These are phyloP conservation scores for Torulaspora maleeae DNA, from an alignment of 805 yeast species.

Conservation along the genomic window DNA sequence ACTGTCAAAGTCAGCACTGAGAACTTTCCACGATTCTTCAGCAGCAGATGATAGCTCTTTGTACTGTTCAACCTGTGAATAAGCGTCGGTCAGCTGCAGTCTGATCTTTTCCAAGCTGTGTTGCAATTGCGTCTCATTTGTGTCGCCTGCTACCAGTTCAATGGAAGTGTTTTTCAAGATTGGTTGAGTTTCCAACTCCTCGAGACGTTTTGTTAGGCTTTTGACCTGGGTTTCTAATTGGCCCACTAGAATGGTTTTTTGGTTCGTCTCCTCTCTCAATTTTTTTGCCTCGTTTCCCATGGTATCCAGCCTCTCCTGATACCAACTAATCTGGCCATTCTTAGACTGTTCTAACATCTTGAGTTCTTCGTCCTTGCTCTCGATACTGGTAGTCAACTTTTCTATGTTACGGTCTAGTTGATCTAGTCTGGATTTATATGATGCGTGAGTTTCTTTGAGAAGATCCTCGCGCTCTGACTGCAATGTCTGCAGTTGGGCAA, in stretches of 20 bases:
- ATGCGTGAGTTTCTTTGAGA: conserved; percentile 45
- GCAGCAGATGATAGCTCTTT: conserved; percentile 60
- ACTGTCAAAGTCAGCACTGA: conserved; percentile 51
- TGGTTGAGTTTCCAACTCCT: conserved; percentile 25
- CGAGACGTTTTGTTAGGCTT: conserved; percentile 27
- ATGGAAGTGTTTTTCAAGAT: conserved; percentile 31
- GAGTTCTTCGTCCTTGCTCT: conserved; percentile 46
- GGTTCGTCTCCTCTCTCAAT: conserved; percentile 29
- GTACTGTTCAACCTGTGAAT: conserved; percentile 55
- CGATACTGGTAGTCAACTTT: conserved; percentile 32
- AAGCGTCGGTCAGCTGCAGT: conserved; percentile 53
- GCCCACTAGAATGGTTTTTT: conserved; percentile 8
- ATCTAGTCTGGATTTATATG: conserved; percentile 47
- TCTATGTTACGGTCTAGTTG: conserved; percentile 37
- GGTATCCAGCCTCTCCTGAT: conserved; percentile 55
- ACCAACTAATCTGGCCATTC: conserved; percentile 50
- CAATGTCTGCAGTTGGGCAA: conserved; percentile 55
- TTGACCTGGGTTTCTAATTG: conserved; percentile 13
- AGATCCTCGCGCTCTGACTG: conserved; percentile 57
- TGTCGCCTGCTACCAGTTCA: conserved; percentile 24
- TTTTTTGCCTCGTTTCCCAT: conserved; percentile 5
- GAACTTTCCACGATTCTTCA: conserved; percentile 55
- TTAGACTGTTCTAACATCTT: conserved; percentile 36
- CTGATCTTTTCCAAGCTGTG: conserved; percentile 45
- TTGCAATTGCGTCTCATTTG: conserved; percentile 25